Percentiles rank a stretch among this genome's conserved stretches.
phyloP scores from a whole-genome alignment of 2,329 filamentous ascomycete genomes.

The Cladosporium sp. region DNA sequence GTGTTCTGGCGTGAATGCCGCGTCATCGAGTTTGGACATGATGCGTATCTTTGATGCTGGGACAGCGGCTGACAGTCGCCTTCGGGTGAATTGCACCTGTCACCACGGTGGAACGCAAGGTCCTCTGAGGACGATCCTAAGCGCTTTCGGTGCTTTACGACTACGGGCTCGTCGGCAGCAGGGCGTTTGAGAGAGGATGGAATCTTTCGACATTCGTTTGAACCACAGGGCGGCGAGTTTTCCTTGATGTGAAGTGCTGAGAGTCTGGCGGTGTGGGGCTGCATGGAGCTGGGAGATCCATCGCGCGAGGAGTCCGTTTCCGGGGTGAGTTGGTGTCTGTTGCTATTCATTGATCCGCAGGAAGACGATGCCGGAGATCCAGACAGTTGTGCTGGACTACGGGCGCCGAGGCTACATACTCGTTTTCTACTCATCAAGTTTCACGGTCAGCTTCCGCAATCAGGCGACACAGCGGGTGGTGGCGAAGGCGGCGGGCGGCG shows the following conservation, averaged over 20 bases:
- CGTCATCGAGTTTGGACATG: not conserved
- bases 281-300: not conserved
- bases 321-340: not conserved
- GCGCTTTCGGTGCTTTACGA: not conserved
- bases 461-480: not conserved
- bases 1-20: not conserved
- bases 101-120: not conserved
- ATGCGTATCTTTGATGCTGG: not conserved
- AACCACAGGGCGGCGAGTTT: not conserved
- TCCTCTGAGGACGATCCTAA: not conserved
- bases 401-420: not conserved
- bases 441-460: not conserved
- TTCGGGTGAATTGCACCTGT: not conserved
- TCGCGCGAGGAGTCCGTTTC: slow-evolving; percentile 2
- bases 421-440: not conserved
- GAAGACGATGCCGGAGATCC: slow-evolving; percentile 2
- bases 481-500: too few relatives aligned
- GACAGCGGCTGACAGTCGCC: not conserved
- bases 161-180: not conserved
- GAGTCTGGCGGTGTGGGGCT: not conserved
- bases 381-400: not conserved
- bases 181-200: not conserved
- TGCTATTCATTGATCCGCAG: not conserved
- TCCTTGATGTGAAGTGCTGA: slow-evolving; percentile 2
- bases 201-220: not conserved